phyloP scores from a whole-genome alignment of 345 rosid species.

The Draba incana region DNA sequence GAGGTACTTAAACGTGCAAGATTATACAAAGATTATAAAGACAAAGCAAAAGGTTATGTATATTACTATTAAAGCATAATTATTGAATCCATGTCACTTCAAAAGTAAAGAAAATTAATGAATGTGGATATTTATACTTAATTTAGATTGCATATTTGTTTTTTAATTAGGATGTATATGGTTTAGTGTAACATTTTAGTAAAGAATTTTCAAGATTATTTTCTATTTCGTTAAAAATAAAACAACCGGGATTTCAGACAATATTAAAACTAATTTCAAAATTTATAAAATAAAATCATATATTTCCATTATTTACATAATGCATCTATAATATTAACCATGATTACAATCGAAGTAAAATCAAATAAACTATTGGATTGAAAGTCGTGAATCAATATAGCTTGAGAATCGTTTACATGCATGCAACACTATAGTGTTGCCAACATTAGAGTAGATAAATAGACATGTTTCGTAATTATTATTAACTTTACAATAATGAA shows the following conservation, averaged over 20 bases:
- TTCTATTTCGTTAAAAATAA: background rate
- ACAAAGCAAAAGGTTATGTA: constrained; percentile 31
- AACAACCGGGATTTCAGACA: no score
- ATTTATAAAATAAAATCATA: background rate
- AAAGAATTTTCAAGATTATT: background rate
- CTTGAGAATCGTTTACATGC: background rate
- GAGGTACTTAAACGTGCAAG: constrained; percentile 35
- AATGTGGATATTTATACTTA: background rate
- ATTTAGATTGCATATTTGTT: background rate
- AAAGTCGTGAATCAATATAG: background rate
- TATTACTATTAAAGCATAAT: constrained; percentile 24
- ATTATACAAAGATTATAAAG: constrained; percentile 29
- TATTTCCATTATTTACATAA: background rate
- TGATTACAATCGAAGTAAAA: background rate
- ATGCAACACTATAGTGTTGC: background rate
- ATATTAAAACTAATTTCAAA: no score
- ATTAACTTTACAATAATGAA: constrained; percentile 1
- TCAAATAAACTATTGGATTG: background rate
- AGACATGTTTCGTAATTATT: background rate
- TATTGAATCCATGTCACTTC: constrained; percentile 34
- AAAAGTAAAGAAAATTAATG: constrained; percentile 11
- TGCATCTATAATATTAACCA: background rate
- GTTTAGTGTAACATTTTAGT: constrained; percentile 8
- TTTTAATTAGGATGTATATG: background rate
- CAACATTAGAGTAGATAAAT: background rate